phyloP scores from a whole-genome alignment of 2,329 filamentous ascomycete species.

The Fusarium armeniacum region DNA sequence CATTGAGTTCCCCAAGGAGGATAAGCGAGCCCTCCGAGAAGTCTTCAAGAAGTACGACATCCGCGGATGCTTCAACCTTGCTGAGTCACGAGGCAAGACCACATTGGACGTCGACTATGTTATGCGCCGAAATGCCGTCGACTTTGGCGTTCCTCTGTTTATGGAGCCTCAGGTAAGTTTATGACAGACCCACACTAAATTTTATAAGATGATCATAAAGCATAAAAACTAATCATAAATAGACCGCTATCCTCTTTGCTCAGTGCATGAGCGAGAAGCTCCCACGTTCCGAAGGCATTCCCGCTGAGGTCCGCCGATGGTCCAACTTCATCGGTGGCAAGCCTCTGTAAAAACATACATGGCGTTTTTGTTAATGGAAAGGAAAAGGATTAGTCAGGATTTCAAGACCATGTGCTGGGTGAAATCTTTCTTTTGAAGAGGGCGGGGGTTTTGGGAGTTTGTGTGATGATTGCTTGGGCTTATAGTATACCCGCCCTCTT shows the following conservation, averaged over 20 bases:
- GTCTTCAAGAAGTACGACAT: conserved; percentile 99
- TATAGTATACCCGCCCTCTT: conserved; percentile 18
- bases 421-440: conserved; percentile 19
- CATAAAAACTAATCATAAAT: conserved; percentile 48
- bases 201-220: conserved; percentile 36
- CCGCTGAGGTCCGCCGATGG: conserved; percentile 92
- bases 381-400: conserved; percentile 8
- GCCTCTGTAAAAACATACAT: conserved; percentile 71
- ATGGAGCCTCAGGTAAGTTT: conserved; percentile 93
- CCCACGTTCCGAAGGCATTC: conserved; percentile 88
- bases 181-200: neutral
- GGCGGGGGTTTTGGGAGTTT: conserved; percentile 28
- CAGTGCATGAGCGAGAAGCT: conserved; percentile 98
- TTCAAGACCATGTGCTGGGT: conserved; percentile 20
- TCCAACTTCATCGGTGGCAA: conserved; percentile 94
- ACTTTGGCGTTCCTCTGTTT: conserved; percentile 97
- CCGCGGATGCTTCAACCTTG: conserved; percentile 94
- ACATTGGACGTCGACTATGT: conserved; percentile 95
- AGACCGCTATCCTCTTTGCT: conserved; percentile 97
- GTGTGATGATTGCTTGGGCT: conserved; percentile 31
- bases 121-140: conserved; percentile 97
- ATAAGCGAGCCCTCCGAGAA: conserved; percentile 94
- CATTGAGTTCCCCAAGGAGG: conserved; percentile 95
- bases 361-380: conserved; percentile 47
- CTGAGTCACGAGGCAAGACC: conserved; percentile 84